Conservation (phyloP, 176 grass and related monocot genomes). For the Oryza brachyantha region DNA sequence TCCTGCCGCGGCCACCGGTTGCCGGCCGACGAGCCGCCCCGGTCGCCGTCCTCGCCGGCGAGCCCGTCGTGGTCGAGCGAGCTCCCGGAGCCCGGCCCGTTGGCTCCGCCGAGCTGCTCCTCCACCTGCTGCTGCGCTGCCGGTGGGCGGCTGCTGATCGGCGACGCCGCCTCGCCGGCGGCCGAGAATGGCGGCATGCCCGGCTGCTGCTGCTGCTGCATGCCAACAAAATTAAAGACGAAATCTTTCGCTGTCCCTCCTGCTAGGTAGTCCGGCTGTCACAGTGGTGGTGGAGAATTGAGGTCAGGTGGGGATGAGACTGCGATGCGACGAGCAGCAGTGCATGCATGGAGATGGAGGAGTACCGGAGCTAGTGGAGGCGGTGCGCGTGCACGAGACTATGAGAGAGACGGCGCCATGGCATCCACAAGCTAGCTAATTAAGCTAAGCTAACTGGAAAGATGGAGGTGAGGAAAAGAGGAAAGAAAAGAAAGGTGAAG, state of each 20-base stretch:
- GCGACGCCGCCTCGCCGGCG: slow-evolving; percentile 45
- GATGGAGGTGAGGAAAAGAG: slow-evolving; percentile 37
- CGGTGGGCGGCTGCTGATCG: slow-evolving; percentile 67
- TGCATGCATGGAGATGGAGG: slow-evolving; percentile 32
- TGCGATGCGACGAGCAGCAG: slow-evolving; percentile 13
- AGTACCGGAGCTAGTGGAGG: slow-evolving; percentile 11
- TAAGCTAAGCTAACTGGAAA: slow-evolving; percentile 24
- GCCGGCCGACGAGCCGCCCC: slow-evolving; percentile 39
- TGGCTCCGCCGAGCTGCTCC: slow-evolving; percentile 30
- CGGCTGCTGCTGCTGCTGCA: slow-evolving; percentile 38
- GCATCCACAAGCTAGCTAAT: background rate
- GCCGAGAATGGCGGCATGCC: slow-evolving; percentile 63
- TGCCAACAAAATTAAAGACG: background rate
- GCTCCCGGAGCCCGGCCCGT: slow-evolving; percentile 31
- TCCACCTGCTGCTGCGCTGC: slow-evolving; percentile 22
- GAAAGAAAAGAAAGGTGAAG: slow-evolving; percentile 27
- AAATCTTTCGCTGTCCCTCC: slow-evolving; percentile 12
- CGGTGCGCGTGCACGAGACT: background rate
- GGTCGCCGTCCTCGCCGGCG: slow-evolving; percentile 38
- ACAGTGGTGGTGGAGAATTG: slow-evolving; percentile 30
- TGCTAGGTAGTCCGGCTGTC: background rate
- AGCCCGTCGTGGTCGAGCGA: slow-evolving; percentile 31
- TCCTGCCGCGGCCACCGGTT: slow-evolving; percentile 84
- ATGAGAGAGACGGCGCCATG: background rate
- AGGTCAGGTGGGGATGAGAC: slow-evolving; percentile 6